phyloP scores from a whole-genome alignment of 768 basidiomycete species.

The Cystofilobasidium ferigula region DNA sequence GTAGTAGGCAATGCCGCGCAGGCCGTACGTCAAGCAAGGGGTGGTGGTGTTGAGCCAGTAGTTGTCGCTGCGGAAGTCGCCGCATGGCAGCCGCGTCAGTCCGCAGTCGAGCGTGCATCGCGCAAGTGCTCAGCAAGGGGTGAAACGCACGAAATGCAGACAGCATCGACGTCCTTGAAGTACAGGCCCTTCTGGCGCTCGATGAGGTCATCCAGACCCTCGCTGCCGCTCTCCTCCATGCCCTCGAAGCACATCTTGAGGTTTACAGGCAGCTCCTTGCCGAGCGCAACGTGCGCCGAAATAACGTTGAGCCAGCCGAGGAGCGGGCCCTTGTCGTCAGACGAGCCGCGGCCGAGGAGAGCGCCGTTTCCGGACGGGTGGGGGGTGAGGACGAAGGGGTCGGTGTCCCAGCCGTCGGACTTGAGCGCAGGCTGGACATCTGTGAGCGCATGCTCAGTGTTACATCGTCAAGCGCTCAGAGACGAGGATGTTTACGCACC shows the following conservation, averaged over 20 bases:
- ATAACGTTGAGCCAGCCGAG: slow-evolving; percentile 82
- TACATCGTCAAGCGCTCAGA: neutral
- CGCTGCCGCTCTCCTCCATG: slow-evolving; percentile 92
- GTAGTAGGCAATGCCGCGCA: slow-evolving; percentile 81
- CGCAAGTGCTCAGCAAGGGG: neutral
- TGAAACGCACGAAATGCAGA: slow-evolving; percentile 55
- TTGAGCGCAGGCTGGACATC: slow-evolving; percentile 27
- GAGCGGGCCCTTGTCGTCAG: slow-evolving; percentile 54
- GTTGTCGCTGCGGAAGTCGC: slow-evolving; percentile 49
- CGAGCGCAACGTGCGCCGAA: slow-evolving; percentile 61
- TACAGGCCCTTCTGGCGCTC: slow-evolving; percentile 54
- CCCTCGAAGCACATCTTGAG: slow-evolving; percentile 83
- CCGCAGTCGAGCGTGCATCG: neutral
- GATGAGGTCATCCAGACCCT: slow-evolving; percentile 81
- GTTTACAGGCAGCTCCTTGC: slow-evolving; percentile 72
- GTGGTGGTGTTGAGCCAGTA: slow-evolving; percentile 54
- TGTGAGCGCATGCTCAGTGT: neutral
- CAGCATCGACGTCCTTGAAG: slow-evolving; percentile 79
- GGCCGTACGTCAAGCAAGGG: slow-evolving; percentile 59
- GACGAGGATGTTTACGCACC: too few relatives aligned
- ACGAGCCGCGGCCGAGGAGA: slow-evolving; percentile 73
- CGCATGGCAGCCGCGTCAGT: neutral
- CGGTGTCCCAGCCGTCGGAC: slow-evolving; percentile 72
- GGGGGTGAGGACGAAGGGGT: slow-evolving; percentile 65
- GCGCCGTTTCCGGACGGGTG: slow-evolving; percentile 41